Conservation (phyloP, 192 early-diverging fungal genomes). For the Chytriomyces sp. region DNA sequence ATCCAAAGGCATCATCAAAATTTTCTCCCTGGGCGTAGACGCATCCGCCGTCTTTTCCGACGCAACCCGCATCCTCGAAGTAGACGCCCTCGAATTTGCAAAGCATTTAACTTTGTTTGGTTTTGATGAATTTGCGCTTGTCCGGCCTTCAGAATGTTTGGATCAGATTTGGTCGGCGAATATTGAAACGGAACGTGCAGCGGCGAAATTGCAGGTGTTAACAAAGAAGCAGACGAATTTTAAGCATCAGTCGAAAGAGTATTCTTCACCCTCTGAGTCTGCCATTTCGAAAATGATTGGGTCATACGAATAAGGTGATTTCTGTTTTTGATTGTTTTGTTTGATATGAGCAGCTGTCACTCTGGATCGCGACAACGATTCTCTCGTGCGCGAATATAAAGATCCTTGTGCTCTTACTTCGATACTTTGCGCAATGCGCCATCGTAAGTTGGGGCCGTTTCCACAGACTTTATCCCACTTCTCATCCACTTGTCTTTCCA, state of each 20-base stretch:
- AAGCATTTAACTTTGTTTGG: constrained; percentile 59
- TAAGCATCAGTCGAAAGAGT: background rate
- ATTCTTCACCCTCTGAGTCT: constrained; percentile 10
- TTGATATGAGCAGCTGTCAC: constrained; percentile 35
- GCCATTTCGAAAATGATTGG: constrained; percentile 54
- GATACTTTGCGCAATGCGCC: constrained; percentile 55
- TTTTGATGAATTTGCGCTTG: constrained; percentile 47
- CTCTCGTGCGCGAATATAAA: constrained; percentile 50
- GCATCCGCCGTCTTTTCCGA: constrained; percentile 35
- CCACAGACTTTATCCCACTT: background rate
- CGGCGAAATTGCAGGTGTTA: background rate
- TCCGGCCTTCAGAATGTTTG: constrained; percentile 57
- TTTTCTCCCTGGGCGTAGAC: constrained; percentile 37
- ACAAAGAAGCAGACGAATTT: background rate
- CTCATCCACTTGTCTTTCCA: constrained; percentile 12
- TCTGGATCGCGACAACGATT: constrained; percentile 55
- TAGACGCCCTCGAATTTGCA: constrained; percentile 62
- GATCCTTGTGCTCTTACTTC: constrained; percentile 36
- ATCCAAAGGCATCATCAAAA: background rate
- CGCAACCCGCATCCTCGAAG: constrained; percentile 42
- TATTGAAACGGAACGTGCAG: constrained; percentile 47
- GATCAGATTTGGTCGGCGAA: constrained; percentile 64
- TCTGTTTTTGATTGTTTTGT: background rate
- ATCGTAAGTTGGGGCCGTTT: constrained; percentile 36
- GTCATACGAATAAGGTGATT: constrained; percentile 60